These are phyloP conservation scores for Pelargonium hybrid DNA, from an alignment of 441 rosid species.

Conservation along the genomic window DNA sequence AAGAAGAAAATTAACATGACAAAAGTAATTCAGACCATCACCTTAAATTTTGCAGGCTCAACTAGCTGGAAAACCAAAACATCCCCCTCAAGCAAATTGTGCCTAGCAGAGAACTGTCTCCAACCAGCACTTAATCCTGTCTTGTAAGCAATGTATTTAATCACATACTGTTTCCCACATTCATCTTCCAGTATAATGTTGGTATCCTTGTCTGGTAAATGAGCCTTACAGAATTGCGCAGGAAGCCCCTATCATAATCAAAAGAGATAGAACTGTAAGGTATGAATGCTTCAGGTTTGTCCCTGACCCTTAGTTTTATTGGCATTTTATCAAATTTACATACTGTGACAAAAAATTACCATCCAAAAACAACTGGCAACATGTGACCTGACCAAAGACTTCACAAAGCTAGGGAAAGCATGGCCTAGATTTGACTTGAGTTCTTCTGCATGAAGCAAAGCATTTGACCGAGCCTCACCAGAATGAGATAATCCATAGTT, in stretches of 20 bases:
- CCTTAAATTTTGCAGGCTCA: slow-evolving; percentile 49
- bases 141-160: slow-evolving; percentile 47
- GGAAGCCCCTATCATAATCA: slow-evolving; percentile 46
- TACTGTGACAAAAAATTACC: slow-evolving; percentile 25
- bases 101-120: slow-evolving; percentile 54
- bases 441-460: slow-evolving; percentile 50
- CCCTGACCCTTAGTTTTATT: background rate
- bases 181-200: slow-evolving; percentile 44
- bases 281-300: background rate
- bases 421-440: slow-evolving; percentile 55
- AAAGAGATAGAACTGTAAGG: background rate
- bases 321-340: slow-evolving; percentile 3
- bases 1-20: background rate
- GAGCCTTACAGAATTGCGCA: slow-evolving; percentile 44
- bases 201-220: slow-evolving; percentile 43
- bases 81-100: slow-evolving; percentile 58
- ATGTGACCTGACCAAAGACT: slow-evolving; percentile 57
- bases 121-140: slow-evolving; percentile 80
- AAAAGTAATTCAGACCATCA: slow-evolving; percentile 17
- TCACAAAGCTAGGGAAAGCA: slow-evolving; percentile 43
- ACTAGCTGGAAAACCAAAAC: slow-evolving; percentile 56
- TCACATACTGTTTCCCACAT: slow-evolving; percentile 29
- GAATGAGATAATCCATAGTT: slow-evolving; percentile 19
- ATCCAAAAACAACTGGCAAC: slow-evolving; percentile 64
- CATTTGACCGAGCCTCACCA: slow-evolving; percentile 32